Percentiles rank a stretch among this genome's conserved stretches.
phyloP scores from a whole-genome alignment of 75 land plant species.

The Sequoiadendron giganteum region DNA sequence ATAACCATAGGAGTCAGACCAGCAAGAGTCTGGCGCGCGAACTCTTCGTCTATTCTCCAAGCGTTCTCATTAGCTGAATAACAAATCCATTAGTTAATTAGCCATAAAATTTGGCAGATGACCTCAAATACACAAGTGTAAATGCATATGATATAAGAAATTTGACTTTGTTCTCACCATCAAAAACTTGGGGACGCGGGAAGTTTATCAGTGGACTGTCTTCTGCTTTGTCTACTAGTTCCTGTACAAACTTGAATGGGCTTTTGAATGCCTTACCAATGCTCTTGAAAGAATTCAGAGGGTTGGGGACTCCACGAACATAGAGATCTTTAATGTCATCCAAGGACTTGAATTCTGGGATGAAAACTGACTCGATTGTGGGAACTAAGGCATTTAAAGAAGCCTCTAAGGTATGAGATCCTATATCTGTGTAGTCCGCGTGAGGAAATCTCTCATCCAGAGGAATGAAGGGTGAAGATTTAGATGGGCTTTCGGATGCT shows the following conservation, averaged over 20 bases:
- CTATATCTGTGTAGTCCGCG: slow-evolving; percentile 30
- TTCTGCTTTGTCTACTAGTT: neutral
- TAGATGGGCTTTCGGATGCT: slow-evolving; percentile 26
- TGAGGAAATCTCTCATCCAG: slow-evolving; percentile 48
- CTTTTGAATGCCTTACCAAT: too few relatives aligned
- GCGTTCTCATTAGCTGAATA: slow-evolving; percentile 27
- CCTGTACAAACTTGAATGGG: neutral
- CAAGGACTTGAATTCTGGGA: slow-evolving; percentile 29
- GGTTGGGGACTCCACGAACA: neutral
- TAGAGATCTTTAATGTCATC: slow-evolving; percentile 23
- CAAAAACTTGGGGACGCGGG: neutral
- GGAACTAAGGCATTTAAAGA: slow-evolving; percentile 22
- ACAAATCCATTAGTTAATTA: neutral
- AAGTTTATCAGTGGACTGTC: neutral
- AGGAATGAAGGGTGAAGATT: slow-evolving; percentile 19
- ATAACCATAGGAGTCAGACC: slow-evolving; percentile 63
- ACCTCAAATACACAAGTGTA: neutral
- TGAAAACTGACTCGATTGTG: slow-evolving; percentile 11
- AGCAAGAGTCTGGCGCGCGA: slow-evolving; percentile 49
- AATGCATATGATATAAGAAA: neutral
- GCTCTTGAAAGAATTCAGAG: neutral
- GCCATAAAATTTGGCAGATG: neutral
- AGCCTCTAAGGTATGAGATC: slow-evolving; percentile 14
- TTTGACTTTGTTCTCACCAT: neutral
- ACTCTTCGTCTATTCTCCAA: slow-evolving; percentile 47